These are phyloP conservation scores for Silene uniflora DNA, from an alignment of 148 eudicot genomes.

Conservation along the genomic window DNA sequence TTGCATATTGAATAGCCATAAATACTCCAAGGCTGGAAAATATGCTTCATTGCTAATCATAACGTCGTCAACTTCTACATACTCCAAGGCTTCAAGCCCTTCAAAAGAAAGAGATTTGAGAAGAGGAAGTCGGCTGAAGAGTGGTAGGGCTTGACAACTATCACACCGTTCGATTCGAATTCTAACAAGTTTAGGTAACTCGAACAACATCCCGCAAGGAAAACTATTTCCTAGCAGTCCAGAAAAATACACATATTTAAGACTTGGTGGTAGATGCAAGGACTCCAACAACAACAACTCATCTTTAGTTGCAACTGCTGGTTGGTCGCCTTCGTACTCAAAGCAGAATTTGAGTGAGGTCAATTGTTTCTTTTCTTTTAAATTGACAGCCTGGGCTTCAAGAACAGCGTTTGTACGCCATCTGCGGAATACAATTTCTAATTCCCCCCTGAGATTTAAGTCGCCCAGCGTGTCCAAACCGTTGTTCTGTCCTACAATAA, in stretches of 20 bases:
- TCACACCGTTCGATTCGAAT: background rate
- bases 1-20: background rate
- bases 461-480: slow-evolving; percentile 13
- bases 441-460: slow-evolving; percentile 3
- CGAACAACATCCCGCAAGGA: background rate
- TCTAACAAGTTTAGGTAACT: slow-evolving; percentile 10
- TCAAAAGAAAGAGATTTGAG: no score
- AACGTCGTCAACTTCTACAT: background rate
- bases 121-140: slow-evolving; percentile 14
- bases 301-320: background rate
- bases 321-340: background rate
- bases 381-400: slow-evolving; percentile 2
- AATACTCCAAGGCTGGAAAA: slow-evolving; percentile 9
- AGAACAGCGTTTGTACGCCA: background rate
- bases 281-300: background rate
- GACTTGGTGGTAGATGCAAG: background rate
- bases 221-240: background rate
- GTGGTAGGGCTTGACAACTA: slow-evolving; percentile 8
- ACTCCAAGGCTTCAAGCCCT: slow-evolving; percentile 11
- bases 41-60: background rate
- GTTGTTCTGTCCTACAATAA: slow-evolving; percentile 14
- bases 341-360: background rate
- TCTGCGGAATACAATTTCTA: background rate
- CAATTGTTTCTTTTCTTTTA: slow-evolving; percentile 10
- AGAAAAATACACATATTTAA: background rate